Evolutionary conservation across 352 stramenopile genomes (phyloP).

Genomic region (Phytophthora rubi): DNA sequence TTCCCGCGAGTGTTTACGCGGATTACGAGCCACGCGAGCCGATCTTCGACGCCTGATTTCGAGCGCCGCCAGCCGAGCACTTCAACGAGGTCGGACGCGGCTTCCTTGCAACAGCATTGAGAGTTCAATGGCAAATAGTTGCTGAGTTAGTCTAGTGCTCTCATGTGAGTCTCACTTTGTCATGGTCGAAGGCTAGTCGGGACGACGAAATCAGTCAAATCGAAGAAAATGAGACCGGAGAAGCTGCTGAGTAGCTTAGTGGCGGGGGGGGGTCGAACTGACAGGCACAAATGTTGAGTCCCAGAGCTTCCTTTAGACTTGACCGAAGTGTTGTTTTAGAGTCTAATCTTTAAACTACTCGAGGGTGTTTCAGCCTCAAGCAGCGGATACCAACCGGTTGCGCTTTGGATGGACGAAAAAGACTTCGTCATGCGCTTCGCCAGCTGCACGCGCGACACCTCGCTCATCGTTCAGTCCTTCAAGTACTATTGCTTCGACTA

Average conservation of each 20-base stretch:
- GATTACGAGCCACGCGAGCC: background rate
- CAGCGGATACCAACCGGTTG: background rate
- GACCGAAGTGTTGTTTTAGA: too few species aligned
- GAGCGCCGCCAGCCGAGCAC: background rate
- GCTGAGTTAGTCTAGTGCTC: too few species aligned
- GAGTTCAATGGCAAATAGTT: too few species aligned
- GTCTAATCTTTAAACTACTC: background rate
- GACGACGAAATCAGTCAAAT: too few species aligned
- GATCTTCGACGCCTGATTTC: background rate
- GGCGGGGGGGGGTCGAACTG: background rate
- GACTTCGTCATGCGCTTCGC: conserved; percentile 11
- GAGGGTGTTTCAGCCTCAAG: background rate
- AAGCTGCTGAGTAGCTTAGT: background rate
- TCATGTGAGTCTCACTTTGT: too few species aligned
- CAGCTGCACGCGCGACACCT: conserved; percentile 20
- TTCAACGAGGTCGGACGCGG: background rate
- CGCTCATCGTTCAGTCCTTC: conserved; percentile 5
- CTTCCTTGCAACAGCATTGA: too few species aligned
- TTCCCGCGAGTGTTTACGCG: background rate
- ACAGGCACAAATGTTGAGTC: background rate
- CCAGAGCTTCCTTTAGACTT: too few species aligned
- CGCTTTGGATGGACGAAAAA: background rate
- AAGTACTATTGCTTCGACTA: too few species aligned
- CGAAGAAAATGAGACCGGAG: background rate
- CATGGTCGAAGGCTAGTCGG: too few species aligned